Evolutionary conservation across 2,329 filamentous ascomycete genomes (phyloP).

Genomic region (Dothistroma pini): DNA sequence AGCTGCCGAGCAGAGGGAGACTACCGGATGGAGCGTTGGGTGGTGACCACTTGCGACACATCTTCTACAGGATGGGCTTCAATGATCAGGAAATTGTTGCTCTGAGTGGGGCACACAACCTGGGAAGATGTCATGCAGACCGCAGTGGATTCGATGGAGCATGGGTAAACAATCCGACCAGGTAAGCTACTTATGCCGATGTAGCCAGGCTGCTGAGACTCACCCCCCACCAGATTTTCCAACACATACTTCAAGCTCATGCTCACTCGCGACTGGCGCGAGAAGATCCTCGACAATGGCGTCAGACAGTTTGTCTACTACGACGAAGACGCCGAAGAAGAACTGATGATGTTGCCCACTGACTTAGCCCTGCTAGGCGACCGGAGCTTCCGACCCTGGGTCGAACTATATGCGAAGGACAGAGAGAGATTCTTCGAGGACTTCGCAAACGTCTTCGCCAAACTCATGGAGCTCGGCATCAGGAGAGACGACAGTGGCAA

Average conservation of each 20-base stretch:
- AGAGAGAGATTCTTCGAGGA: constrained; percentile 61
- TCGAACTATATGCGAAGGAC: constrained; percentile 57
- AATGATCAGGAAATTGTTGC: constrained; percentile 59
- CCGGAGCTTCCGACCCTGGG: constrained; percentile 52
- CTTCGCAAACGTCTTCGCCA: constrained; percentile 57
- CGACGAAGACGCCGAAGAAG: constrained; percentile 55
- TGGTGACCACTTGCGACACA: constrained; percentile 52
- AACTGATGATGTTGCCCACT: constrained; percentile 65
- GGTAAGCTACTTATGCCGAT: neutral
- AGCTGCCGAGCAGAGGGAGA: constrained; percentile 56
- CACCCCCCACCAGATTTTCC: constrained; percentile 42
- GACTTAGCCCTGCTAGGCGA: constrained; percentile 59
- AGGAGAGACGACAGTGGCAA: constrained; percentile 51
- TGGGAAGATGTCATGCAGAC: constrained; percentile 55
- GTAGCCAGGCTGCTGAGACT: neutral
- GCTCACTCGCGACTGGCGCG: constrained; percentile 52
- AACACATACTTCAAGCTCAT: constrained; percentile 57
- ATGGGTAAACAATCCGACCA: constrained; percentile 50
- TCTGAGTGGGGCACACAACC: constrained; percentile 53
- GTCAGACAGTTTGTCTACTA: constrained; percentile 57
- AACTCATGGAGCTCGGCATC: constrained; percentile 60
- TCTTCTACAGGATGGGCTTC: constrained; percentile 60
- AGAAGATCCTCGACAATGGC: constrained; percentile 51
- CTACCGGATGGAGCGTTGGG: constrained; percentile 55
- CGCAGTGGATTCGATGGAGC: constrained; percentile 56